These are phyloP conservation scores for Acacia crassicarpa DNA, from an alignment of 306 rosid species.

Conservation along the genomic window DNA sequence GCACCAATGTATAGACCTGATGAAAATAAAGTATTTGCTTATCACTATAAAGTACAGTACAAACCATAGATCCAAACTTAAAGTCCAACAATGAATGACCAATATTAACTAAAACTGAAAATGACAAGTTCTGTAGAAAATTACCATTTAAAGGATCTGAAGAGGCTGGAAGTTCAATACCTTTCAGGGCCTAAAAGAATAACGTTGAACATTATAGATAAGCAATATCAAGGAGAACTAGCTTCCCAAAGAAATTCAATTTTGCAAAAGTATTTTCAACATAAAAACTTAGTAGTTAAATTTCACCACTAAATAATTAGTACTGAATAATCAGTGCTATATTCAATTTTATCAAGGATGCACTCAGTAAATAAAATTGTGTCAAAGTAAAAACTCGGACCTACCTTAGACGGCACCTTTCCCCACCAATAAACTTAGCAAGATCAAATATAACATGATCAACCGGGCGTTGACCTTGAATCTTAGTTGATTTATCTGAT, in stretches of 20 bases:
- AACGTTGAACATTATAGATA: background rate
- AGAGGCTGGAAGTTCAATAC: slow-evolving; percentile 69
- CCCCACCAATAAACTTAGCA: slow-evolving; percentile 75
- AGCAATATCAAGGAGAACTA: slow-evolving; percentile 12
- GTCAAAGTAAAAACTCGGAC: slow-evolving; percentile 22
- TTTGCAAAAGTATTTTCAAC: background rate
- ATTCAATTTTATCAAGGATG: slow-evolving; percentile 1
- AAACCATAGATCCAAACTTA: slow-evolving; percentile 11
- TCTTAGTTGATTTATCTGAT: slow-evolving; percentile 52
- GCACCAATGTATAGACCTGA: slow-evolving; percentile 89
- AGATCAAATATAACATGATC: slow-evolving; percentile 84
- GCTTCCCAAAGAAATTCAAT: slow-evolving; percentile 7
- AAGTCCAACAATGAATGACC: slow-evolving; percentile 22
- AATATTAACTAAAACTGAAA: slow-evolving; percentile 30
- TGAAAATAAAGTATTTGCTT: slow-evolving; percentile 31
- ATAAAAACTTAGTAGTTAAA: background rate
- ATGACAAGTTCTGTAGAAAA: slow-evolving; percentile 34
- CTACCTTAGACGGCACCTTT: slow-evolving; percentile 30
- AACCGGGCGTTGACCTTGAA: slow-evolving; percentile 55
- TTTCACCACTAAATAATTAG: background rate
- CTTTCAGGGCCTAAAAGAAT: slow-evolving; percentile 69
- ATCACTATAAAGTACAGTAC: slow-evolving; percentile 8
- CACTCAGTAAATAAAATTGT: background rate
- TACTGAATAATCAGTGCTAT: background rate
- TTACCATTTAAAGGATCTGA: slow-evolving; percentile 90